A percentile compares a stretch with the other conserved stretches of the same genome.
Conservation (phyloP, 192 early-diverging fungal genomes). For the Ambispora gerdemannii region DNA sequence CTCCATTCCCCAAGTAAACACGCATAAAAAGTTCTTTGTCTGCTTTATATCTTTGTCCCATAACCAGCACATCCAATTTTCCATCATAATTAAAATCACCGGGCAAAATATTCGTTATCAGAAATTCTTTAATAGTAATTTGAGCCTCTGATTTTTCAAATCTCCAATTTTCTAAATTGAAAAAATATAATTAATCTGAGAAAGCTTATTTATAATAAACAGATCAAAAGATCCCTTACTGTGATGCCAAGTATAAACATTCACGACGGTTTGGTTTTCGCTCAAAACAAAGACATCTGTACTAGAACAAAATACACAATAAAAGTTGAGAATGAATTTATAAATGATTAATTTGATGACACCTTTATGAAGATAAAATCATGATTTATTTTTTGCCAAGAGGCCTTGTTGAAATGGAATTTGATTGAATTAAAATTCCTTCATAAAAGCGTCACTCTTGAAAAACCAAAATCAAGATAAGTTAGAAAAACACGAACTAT, state of each 20-base stretch:
- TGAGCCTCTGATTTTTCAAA: slow-evolving; percentile 51
- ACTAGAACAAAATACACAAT: slow-evolving; percentile 35
- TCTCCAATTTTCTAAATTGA: slow-evolving; percentile 28
- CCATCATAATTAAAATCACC: slow-evolving; percentile 92
- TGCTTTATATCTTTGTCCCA: slow-evolving; percentile 51
- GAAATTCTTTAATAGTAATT: slow-evolving; percentile 40
- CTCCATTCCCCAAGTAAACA: slow-evolving; percentile 71
- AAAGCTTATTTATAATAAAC: neutral
- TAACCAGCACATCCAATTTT: slow-evolving; percentile 75
- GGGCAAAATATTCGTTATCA: slow-evolving; percentile 73
- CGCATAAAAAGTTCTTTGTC: slow-evolving; percentile 52
- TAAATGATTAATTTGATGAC: no score
- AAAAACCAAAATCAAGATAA: neutral
- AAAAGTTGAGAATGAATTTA: neutral
- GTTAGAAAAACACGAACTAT: slow-evolving; percentile 41
- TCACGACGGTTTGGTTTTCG: slow-evolving; percentile 62
- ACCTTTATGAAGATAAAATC: no score
- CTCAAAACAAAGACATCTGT: slow-evolving; percentile 79
- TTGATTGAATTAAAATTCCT: no score
- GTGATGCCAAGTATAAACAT: slow-evolving; percentile 70
- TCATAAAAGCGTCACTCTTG: no score
- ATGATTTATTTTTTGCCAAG: no score
- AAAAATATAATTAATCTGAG: slow-evolving; percentile 11
- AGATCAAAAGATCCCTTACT: slow-evolving; percentile 33
- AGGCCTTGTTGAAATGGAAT: no score